Conservation (phyloP, 768 basidiomycete genomes). For the Russula sp. region DNA sequence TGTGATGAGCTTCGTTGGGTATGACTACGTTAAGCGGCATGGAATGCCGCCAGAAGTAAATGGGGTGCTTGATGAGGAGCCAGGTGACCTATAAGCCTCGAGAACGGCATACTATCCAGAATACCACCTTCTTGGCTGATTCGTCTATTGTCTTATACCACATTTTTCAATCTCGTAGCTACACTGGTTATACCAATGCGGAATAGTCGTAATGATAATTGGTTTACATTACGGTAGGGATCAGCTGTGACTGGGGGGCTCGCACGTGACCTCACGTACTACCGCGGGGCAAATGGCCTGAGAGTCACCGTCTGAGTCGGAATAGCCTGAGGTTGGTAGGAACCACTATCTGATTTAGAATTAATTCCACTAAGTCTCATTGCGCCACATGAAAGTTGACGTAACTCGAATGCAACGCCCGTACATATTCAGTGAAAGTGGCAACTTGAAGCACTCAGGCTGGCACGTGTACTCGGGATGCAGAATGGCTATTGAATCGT, state of each 20-base stretch:
- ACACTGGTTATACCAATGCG: neutral
- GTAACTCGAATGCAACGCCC: neutral
- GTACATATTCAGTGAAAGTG: too few relatives aligned
- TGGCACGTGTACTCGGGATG: neutral
- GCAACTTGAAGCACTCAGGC: too few relatives aligned
- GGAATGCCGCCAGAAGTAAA: slow-evolving; percentile 6
- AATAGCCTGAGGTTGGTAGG: too few relatives aligned
- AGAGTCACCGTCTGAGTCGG: too few relatives aligned
- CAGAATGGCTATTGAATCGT: neutral
- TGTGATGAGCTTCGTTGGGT: slow-evolving; percentile 59
- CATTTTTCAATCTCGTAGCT: neutral
- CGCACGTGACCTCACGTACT: too few relatives aligned
- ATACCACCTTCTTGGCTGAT: neutral
- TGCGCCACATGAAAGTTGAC: neutral
- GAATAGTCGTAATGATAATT: neutral
- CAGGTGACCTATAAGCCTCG: neutral
- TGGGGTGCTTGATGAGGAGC: slow-evolving; percentile 3
- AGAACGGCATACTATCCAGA: neutral
- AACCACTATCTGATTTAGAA: too few relatives aligned
- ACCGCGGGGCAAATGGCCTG: too few relatives aligned
- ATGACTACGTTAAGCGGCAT: slow-evolving; percentile 42
- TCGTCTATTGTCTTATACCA: neutral
- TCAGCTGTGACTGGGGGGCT: too few relatives aligned
- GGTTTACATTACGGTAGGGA: neutral
- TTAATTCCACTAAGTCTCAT: too few relatives aligned